Base-by-base conservation (phyloP, 306 rosid species). In the Sicyos baderoa region DNA sequence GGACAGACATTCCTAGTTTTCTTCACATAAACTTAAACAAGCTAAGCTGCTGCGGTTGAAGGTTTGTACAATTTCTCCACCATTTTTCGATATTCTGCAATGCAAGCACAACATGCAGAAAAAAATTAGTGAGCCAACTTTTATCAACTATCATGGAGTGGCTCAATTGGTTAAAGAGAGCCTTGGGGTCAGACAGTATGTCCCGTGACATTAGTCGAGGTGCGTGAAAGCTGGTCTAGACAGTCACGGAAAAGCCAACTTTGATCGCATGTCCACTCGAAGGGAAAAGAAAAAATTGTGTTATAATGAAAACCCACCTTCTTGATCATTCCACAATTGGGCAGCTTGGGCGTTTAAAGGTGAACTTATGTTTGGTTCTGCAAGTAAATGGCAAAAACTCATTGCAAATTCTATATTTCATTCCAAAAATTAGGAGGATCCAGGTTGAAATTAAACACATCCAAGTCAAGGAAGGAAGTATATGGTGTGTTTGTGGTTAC, bases 321-420 rank as follows among this genome's bases (percentile, higher is more conserved):
- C 87, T 85, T 94, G 99, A 76, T 90, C 86, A 77, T 79, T 79
- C 99, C 97, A 94, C 49, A 94, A 83, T 74, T 88, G 91, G 13
- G 99, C 99, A 50, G 99, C 99, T 80, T 88, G 97, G 48, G 84
- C 77, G 77, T 94, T 94, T 50, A 94, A 82, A 9, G 99, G 99
- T n/a, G 96, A 90, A 74, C 90, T 89, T 55, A 77, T 89, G 77
- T 87, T 91, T 55, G 96, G 97, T 75, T 91, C 97, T 91, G 81
- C 61, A 77, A 55, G 15, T 22, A 47, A 67, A 67, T 13, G 54
- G 54, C 13, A 67, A 25, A 44, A 23, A 2, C 3, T 44, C 21
- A 45, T 44, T 19, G 21, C 54, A 21, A 5, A 65, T 12, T 44
- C 71, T 21, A 37, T 14, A 19, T 65, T 65, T 37, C 13, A 65